Base-by-base conservation (phyloP, 768 basidiomycete species). In the Boletus subparvulus region DNA sequence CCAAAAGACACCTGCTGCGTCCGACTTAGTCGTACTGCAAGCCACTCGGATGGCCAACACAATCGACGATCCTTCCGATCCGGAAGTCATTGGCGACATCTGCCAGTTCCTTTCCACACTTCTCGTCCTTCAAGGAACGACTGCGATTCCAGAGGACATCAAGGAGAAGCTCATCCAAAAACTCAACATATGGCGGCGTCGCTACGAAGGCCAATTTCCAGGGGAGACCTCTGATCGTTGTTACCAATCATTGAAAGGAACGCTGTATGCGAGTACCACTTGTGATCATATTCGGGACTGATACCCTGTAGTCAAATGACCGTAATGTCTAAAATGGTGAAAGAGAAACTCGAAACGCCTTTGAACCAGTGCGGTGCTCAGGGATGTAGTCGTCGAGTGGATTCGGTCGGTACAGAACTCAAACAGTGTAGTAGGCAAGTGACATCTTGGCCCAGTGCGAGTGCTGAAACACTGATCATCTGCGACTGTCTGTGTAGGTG, bases 71-170 rank as follows among this genome's bases (percentile, higher is more conserved):
- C n/a, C 50, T 17, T 54, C 50, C 14, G 58, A 68, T 1, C 60
- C 61, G 3, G 52, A 62, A 26, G 59, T 67, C 13, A 61, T 77
- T 35, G 71, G 58, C 24, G 74, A 77, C 53, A 61, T 71, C 17
- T 72, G 73, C 12, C 77, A 79, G 55, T 78, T 78, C 49, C 59
- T 77, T 32, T 68, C 76, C 0, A 76, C 77, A 7, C 61, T 79
- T 30, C 64, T 79, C 14, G 67, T 75, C 33, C 61, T 77, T 3
- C 77, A 78, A 51, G 78, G 77, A 17, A 62, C 57, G 16, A 54
- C 54, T 13, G 65, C 60, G 3, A 62, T 79, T 45, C 68, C 70
- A 3, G 66, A 66, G 28, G 65, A 63, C 21, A 69, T 75, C 47
- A 73, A 71, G 55, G 50, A 61, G 26, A 70, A 60, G 13, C 69